Base-by-base conservation (phyloP, 2,329 filamentous ascomycete species). In the Colletotrichum sublineola region DNA sequence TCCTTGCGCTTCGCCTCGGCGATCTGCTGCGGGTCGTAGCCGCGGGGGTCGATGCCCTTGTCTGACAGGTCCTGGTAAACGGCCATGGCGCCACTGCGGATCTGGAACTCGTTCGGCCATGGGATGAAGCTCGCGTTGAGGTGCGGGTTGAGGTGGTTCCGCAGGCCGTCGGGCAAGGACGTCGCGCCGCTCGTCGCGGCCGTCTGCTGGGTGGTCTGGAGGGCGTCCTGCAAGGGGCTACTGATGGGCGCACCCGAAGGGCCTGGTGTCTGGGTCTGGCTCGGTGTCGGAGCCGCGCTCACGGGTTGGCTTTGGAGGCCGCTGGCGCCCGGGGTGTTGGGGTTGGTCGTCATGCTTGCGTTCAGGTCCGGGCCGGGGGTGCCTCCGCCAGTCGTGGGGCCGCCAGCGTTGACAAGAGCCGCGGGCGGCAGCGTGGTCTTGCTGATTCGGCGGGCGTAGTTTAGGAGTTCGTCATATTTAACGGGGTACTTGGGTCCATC, bases 361-460 rank as follows among this genome's bases (percentile, higher is more conserved):
- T 68, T 71, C 9, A 67, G 69, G 11, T 77, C 75, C 1, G 74
- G 70, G 4, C 38, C 72, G 2, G 63, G 65, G 3, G 65, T 65
- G 42, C 50, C 61, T 38, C 33, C 65, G 36, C 58, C 57, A 4
- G 46, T 48, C 15, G 80, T 71, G 29, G 80, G 77, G 18, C 82
- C 67, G 29, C 82, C 67, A 31, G 81, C 79, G 74, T 86, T 85
- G 15, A 84, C 80, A 61, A 85, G 84, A 58, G 84, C 83, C 0
- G 89, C 89, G 0, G 91, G 91, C 0, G 94, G 93, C 15, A 94
- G 87, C 0, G 94, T 96, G 75, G 92, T 94, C 79, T 91, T 93
- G 80, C 91, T 93, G 78, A 97, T 96, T 75, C 92, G 91, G 55
- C 92, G 92, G 31, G 94, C 94, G 79, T 94, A 96, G 74, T 86